Evolutionary conservation across 805 yeast genomes (phyloP), one percentile per base, ranked within the genome.

Genomic region (Spathaspora sp.): DNA sequence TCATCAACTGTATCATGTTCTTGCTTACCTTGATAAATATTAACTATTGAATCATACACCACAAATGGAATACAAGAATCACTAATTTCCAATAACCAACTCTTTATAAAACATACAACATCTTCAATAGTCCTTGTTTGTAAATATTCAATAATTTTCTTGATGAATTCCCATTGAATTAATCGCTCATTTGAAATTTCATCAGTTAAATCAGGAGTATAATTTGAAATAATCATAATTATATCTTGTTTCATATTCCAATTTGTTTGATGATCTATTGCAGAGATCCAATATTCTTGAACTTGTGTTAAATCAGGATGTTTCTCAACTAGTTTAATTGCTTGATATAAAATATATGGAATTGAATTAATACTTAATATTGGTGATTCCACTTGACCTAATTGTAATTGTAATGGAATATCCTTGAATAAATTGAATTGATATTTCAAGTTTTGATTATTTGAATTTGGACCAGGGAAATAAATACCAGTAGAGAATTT

Each of bases 41-140:
- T 56, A 11, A 64, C 47, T 23, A 71, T 53, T 14, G 70, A 55
- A 40, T 74, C 79, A 55, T 62, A 71, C 5, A 71, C 66, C 55
- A 70, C 65, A 49, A 73, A 73, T 0, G 78, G 79, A 12, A 75
- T 72, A 20, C 73, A 53, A 0, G 78, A 69, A 50, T 75, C 79
- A 39, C 68, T 64, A 12, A 68, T 64, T 52, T 75, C 78, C 7
- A 75, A 58, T 20, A 74, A 58, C 79, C 79, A 75, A 51, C 63
- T 64, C 49, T 69, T 70, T 29, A 70, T 40, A 49, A 72, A 73
- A 49, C 68, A 71, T 5, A 72, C 55, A 31, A 68, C 50, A 5
- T 54, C 47, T 1, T 39, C 29, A 1, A 45, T 19, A 0, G 50
- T 28, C 32, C 53, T 52, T 2, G 42, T 29, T 5, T 52, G 26